A percentile compares a stretch with the other conserved stretches of the same genome.
These are phyloP conservation scores for Sergeia podlipaevii DNA, from an alignment of 208 protist genomes.

Conservation along the genomic window DNA sequence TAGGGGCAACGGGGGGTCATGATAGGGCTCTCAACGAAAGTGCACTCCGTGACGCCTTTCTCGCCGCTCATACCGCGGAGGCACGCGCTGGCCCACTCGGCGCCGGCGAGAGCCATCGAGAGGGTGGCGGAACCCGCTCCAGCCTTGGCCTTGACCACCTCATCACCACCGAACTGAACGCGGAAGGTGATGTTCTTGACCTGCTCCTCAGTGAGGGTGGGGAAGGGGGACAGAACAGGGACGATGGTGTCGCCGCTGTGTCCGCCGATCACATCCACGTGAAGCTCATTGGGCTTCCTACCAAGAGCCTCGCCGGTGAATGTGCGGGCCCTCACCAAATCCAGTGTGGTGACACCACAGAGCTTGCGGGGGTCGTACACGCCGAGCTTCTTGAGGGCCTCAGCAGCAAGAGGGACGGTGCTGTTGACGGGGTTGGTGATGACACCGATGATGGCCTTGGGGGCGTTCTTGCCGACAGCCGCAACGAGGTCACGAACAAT, in stretches of 20 bases:
- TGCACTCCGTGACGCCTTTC: constrained; percentile 57
- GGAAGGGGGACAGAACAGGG: constrained; percentile 82
- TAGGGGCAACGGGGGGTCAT: constrained; percentile 42
- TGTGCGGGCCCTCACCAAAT: constrained; percentile 75
- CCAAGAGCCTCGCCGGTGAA: constrained; percentile 70
- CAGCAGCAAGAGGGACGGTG: constrained; percentile 92
- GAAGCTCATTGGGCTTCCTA: constrained; percentile 43
- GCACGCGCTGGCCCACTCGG: constrained; percentile 37
- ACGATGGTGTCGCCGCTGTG: constrained; percentile 95
- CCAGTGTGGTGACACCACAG: constrained; percentile 93
- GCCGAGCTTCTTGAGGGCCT: constrained; percentile 84
- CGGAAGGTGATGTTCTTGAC: constrained; percentile 76
- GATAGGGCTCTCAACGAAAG: constrained; percentile 62
- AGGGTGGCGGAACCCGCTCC: constrained; percentile 84
- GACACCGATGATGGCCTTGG: constrained; percentile 90
- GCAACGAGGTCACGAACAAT: constrained; percentile 87
- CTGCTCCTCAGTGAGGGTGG: constrained; percentile 48
- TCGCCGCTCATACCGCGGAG: constrained; percentile 61
- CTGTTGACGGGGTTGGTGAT: constrained; percentile 96
- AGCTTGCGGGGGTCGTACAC: constrained; percentile 81
- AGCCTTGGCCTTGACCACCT: constrained; percentile 88
- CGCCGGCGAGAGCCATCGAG: constrained; percentile 57
- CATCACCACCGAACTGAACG: constrained; percentile 81
- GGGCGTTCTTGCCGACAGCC: constrained; percentile 74
- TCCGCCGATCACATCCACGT: constrained; percentile 92